Conservation (phyloP, 306 rosid species). For the Vigna hirtella region DNA sequence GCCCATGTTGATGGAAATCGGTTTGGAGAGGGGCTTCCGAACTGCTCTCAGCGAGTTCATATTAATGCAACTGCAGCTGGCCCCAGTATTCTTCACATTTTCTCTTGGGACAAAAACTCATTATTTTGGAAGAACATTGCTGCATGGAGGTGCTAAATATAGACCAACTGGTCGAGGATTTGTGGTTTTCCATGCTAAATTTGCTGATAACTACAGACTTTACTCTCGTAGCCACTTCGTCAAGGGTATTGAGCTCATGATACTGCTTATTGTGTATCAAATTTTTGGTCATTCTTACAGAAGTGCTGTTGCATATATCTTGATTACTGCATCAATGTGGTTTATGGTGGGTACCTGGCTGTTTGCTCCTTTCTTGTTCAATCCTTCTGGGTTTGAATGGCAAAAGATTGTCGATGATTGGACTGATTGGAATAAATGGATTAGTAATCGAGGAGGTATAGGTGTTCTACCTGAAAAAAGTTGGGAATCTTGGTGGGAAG, state of each 20-base stretch:
- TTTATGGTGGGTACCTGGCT: slow-evolving; percentile 67
- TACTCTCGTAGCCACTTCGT: slow-evolving; percentile 65
- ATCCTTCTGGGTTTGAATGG: slow-evolving; percentile 67
- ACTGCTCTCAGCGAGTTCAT: slow-evolving; percentile 62
- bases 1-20: slow-evolving; percentile 67
- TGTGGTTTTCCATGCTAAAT: slow-evolving; percentile 64
- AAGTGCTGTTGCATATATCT: slow-evolving; percentile 49
- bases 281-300: slow-evolving; percentile 54
- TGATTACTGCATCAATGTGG: slow-evolving; percentile 64
- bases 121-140: slow-evolving; percentile 62
- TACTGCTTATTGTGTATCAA: slow-evolving; percentile 54
- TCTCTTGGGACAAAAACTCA: slow-evolving; percentile 64
- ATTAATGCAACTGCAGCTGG: slow-evolving; percentile 61
- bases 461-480: slow-evolving; percentile 60
- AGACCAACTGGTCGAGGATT: slow-evolving; percentile 63
- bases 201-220: slow-evolving; percentile 62
- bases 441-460: slow-evolving; percentile 62
- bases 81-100: slow-evolving; percentile 63
- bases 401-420: slow-evolving; percentile 66
- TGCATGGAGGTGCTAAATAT: slow-evolving; percentile 64
- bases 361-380: slow-evolving; percentile 62
- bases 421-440: slow-evolving; percentile 69
- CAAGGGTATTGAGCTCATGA: slow-evolving; percentile 63
- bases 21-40: slow-evolving; percentile 65
- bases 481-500: slow-evolving; percentile 73